phyloP scores from a whole-genome alignment of 2,329 filamentous ascomycete species.

The Aspergillus latus region DNA sequence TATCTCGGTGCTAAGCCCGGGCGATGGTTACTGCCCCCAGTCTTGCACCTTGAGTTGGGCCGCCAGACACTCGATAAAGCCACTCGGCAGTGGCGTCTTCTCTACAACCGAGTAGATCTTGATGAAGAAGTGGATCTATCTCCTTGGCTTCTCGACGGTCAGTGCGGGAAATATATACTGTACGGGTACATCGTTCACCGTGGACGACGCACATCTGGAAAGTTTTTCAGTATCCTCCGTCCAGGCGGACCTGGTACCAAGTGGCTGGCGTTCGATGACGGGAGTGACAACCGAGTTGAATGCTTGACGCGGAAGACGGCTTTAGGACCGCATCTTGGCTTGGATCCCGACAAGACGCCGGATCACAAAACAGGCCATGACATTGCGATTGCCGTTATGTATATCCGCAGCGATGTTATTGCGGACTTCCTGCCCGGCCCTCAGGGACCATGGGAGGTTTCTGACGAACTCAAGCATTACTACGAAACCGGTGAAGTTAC shows the following conservation, averaged over 20 bases:
- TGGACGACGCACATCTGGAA: slow-evolving; percentile 57
- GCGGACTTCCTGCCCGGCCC: slow-evolving; percentile 42
- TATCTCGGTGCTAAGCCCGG: slow-evolving; percentile 38
- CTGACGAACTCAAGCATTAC: slow-evolving; percentile 43
- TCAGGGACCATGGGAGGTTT: slow-evolving; percentile 50
- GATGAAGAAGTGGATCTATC: slow-evolving; percentile 55
- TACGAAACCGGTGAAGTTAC: slow-evolving; percentile 33
- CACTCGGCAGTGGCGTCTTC: slow-evolving; percentile 57
- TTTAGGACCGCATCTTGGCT: slow-evolving; percentile 52
- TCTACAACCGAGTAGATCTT: slow-evolving; percentile 57
- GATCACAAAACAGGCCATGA: slow-evolving; percentile 47
- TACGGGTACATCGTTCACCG: slow-evolving; percentile 63
- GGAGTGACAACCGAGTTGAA: slow-evolving; percentile 55
- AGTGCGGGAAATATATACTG: slow-evolving; percentile 52
- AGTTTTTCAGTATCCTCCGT: slow-evolving; percentile 61
- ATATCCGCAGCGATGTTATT: slow-evolving; percentile 53
- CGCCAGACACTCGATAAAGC: slow-evolving; percentile 57
- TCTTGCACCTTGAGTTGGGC: slow-evolving; percentile 57
- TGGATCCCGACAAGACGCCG: slow-evolving; percentile 41
- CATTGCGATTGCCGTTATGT: slow-evolving; percentile 57
- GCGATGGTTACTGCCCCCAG: slow-evolving; percentile 47
- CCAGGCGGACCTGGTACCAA: slow-evolving; percentile 56
- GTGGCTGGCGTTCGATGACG: slow-evolving; percentile 62
- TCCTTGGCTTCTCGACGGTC: slow-evolving; percentile 31
- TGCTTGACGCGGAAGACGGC: slow-evolving; percentile 59